Percentiles rank a stretch among this genome's conserved stretches.
These are phyloP conservation scores for Marsdenia floribunda DNA, from an alignment of 257 asterid genomes.

Conservation along the genomic window DNA sequence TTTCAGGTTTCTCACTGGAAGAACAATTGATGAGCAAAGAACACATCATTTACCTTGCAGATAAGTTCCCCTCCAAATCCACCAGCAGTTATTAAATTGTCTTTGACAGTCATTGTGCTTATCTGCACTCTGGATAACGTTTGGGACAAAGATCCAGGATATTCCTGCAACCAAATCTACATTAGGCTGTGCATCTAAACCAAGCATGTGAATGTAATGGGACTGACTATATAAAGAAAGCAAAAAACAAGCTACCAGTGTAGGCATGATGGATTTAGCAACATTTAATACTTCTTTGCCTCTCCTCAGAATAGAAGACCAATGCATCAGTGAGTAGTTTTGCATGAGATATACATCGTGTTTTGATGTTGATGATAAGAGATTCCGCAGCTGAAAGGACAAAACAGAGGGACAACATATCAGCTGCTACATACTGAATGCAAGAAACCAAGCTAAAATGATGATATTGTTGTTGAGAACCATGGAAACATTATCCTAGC, in stretches of 20 bases:
- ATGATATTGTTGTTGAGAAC: neutral
- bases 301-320: slow-evolving; percentile 72
- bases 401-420: neutral
- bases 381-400: slow-evolving; percentile 66
- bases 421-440: neutral
- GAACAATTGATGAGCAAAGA: neutral
- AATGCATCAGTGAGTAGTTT: slow-evolving; percentile 82
- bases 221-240: neutral
- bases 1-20: neutral
- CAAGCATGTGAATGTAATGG: neutral
- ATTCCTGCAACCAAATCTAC: slow-evolving; percentile 33
- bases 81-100: slow-evolving; percentile 73
- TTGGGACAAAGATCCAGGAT: slow-evolving; percentile 52
- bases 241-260: slow-evolving; percentile 35
- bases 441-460: neutral
- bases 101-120: slow-evolving; percentile 73
- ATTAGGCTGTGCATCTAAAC: neutral
- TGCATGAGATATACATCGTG: slow-evolving; percentile 88
- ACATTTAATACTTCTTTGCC: slow-evolving; percentile 77
- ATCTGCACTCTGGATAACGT: slow-evolving; percentile 68
- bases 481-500: neutral
- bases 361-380: slow-evolving; percentile 80
- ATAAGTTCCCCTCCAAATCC: slow-evolving; percentile 88
- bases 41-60: slow-evolving; percentile 55
- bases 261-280: slow-evolving; percentile 62